Percentiles rank a stretch among this genome's conserved stretches.
Evolutionary conservation across 2,329 filamentous ascomycete genomes (phyloP).

Genomic region (Lachnellula cervina): DNA sequence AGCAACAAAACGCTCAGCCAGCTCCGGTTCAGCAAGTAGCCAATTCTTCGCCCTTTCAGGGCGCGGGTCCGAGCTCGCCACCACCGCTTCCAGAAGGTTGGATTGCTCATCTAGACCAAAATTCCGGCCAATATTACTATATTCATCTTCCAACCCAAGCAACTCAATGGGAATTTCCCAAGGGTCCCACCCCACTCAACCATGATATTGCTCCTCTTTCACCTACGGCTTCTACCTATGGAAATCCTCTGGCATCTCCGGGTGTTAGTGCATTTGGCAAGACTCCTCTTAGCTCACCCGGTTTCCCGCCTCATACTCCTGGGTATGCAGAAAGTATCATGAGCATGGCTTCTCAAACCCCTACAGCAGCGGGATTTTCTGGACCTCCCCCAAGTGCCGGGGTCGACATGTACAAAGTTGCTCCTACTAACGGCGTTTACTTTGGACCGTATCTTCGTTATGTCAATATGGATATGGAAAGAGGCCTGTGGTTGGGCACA

Average conservation of each 20-base stretch:
- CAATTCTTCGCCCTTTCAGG: slow-evolving; percentile 38
- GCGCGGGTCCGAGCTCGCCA: slow-evolving; percentile 69
- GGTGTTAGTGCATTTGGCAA: slow-evolving; percentile 51
- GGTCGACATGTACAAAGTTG: slow-evolving; percentile 89
- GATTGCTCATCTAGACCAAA: slow-evolving; percentile 95
- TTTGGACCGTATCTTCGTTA: slow-evolving; percentile 96
- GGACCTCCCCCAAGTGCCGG: slow-evolving; percentile 85
- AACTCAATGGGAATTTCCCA: slow-evolving; percentile 98
- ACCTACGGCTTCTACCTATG: slow-evolving; percentile 68
- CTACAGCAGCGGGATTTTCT: slow-evolving; percentile 75
- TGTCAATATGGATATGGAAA: slow-evolving; percentile 93
- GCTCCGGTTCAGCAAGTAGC: slow-evolving; percentile 24
- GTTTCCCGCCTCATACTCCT: slow-evolving; percentile 76
- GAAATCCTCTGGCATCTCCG: slow-evolving; percentile 67
- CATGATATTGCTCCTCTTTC: slow-evolving; percentile 79
- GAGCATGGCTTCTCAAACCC: slow-evolving; percentile 70
- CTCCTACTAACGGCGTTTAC: slow-evolving; percentile 93
- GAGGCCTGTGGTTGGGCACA: slow-evolving; percentile 85
- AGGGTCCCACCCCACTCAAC: slow-evolving; percentile 84
- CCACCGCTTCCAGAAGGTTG: slow-evolving; percentile 94
- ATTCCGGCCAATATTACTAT: slow-evolving; percentile 97
- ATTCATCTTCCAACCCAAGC: slow-evolving; percentile 93
- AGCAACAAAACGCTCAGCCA: slow-evolving; percentile 20
- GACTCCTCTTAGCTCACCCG: slow-evolving; percentile 71
- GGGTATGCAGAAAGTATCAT: slow-evolving; percentile 83